Evolutionary conservation across 1,284 basidiomycete genomes (phyloP).

Genomic region (Moesziomyces globuligerus): DNA sequence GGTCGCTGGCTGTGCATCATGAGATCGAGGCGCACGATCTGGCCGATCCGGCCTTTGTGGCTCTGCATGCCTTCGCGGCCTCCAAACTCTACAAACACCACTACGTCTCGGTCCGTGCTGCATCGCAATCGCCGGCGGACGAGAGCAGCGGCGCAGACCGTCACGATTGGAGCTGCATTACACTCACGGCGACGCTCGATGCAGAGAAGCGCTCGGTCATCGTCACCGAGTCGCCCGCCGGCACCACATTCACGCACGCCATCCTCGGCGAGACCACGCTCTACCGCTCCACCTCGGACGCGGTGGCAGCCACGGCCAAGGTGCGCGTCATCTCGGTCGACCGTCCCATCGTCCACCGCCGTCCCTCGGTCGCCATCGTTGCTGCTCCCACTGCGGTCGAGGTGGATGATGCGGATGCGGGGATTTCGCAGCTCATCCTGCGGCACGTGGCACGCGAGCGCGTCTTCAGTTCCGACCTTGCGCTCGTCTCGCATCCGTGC

Average conservation of each 20-base stretch:
- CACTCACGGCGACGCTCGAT: constrained; percentile 27
- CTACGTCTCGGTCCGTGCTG: constrained; percentile 34
- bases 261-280: constrained; percentile 32
- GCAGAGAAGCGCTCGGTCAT: constrained; percentile 16
- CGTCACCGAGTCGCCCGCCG: constrained; percentile 18
- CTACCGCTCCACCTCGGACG: constrained; percentile 23
- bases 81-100: constrained; percentile 42
- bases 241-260: constrained; percentile 12
- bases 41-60: constrained; percentile 16
- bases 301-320: constrained; percentile 10
- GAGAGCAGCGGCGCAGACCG: not conserved
- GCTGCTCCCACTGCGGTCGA: not conserved
- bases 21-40: constrained; percentile 3
- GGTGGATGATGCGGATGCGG: not conserved
- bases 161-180: constrained; percentile 18
- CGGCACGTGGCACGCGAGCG: constrained; percentile 11
- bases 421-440: constrained; percentile 19
- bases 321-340: constrained; percentile 34
- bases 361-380: not conserved
- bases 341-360: constrained; percentile 23
- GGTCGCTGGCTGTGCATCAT: constrained; percentile 8
- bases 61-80: constrained; percentile 34
- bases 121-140: not conserved
- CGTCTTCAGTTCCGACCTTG: constrained; percentile 15
- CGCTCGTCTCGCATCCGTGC: constrained; percentile 9